phyloP scores from a whole-genome alignment of 768 basidiomycete genomes.

The Serendipita sp. region DNA sequence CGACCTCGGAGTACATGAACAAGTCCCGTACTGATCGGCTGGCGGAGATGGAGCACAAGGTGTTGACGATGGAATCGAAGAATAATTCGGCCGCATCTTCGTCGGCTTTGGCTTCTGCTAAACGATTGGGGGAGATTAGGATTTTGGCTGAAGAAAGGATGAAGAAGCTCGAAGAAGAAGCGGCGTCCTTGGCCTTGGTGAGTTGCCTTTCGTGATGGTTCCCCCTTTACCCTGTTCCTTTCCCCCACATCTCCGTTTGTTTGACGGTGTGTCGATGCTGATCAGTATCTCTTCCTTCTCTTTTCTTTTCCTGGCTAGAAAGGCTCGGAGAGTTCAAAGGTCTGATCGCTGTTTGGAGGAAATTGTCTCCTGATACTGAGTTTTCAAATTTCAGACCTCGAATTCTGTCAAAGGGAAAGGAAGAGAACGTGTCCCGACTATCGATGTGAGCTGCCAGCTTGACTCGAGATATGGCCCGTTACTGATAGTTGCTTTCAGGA shows the following conservation, averaged over 20 bases:
- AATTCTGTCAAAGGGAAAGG: neutral
- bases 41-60: neutral
- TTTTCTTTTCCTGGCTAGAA: neutral
- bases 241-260: too few species aligned
- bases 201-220: constrained; percentile 15
- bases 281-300: neutral
- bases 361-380: neutral
- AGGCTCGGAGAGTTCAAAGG: neutral
- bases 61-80: constrained; percentile 44
- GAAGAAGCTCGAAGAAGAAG: constrained; percentile 55
- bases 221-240: neutral
- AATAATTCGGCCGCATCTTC: constrained; percentile 19
- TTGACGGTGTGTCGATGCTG: too few species aligned
- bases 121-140: constrained; percentile 57
- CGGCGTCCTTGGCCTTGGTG: constrained; percentile 58
- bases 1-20: constrained; percentile 63
- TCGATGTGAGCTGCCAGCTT: constrained; percentile 6
- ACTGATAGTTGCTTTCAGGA: constrained; percentile 27
- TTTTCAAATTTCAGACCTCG: neutral
- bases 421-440: constrained; percentile 10
- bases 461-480: neutral
- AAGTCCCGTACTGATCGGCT: constrained; percentile 64
- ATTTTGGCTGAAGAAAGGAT: constrained; percentile 46
- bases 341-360: neutral
- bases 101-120: constrained; percentile 59